phyloP scores from a whole-genome alignment of 1,284 basidiomycete genomes.

The Phellopilus nigrolimitatus region DNA sequence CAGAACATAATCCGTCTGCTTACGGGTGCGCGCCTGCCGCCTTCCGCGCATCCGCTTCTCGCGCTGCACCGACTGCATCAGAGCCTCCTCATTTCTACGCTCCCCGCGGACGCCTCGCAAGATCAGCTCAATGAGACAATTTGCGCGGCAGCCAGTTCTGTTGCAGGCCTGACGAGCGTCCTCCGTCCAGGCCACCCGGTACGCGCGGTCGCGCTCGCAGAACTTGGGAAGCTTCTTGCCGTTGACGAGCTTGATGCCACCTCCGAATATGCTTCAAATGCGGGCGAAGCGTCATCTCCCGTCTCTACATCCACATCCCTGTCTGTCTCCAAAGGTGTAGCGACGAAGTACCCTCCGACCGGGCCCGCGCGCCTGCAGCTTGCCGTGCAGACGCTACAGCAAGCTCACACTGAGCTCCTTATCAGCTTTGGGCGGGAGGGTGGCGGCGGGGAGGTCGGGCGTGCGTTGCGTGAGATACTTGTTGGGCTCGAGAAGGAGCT shows the following conservation, averaged over 20 bases:
- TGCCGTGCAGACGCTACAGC: conserved; percentile 58
- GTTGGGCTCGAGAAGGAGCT: conserved; percentile 65
- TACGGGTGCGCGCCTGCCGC: conserved; percentile 48
- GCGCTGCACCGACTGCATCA: conserved; percentile 66
- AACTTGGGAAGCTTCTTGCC: conserved; percentile 76
- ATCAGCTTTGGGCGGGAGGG: conserved; percentile 58
- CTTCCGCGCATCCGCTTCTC: conserved; percentile 72
- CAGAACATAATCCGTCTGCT: no score
- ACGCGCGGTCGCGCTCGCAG: conserved; percentile 69
- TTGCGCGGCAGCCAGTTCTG: conserved; percentile 49
- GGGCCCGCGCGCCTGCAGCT: conserved; percentile 57
- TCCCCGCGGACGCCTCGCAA: conserved; percentile 37
- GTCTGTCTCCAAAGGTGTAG: not conserved
- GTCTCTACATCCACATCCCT: conserved; percentile 12
- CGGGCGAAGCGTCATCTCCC: no score
- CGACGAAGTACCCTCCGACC: conserved; percentile 52
- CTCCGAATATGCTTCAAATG: conserved; percentile 11
- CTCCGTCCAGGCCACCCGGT: conserved; percentile 74
- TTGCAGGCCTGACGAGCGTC: conserved; percentile 51
- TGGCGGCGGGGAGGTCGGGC: conserved; percentile 60
- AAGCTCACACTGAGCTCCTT: conserved; percentile 53
- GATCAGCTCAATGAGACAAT: conserved; percentile 60
- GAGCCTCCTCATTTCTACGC: conserved; percentile 53
- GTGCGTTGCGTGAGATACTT: conserved; percentile 47
- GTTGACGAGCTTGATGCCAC: conserved; percentile 60